These are phyloP conservation scores for Trichoderma atrobrunneum DNA, from an alignment of 2,329 filamentous ascomycete genomes.

Conservation along the genomic window DNA sequence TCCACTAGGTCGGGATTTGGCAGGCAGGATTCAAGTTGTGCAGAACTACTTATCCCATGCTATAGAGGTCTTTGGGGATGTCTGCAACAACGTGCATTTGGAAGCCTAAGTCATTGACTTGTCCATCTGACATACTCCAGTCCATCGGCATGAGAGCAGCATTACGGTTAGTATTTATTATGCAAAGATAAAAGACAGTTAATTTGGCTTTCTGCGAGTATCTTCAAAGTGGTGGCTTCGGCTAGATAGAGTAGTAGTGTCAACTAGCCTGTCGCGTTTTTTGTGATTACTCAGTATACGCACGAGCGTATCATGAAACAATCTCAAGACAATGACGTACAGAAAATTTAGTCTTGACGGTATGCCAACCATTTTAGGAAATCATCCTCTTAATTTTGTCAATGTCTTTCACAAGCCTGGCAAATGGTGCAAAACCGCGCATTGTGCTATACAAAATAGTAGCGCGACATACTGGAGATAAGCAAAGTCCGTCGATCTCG, in stretches of 20 bases:
- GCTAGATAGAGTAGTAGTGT: background rate
- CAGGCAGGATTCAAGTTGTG: background rate
- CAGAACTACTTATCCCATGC: background rate
- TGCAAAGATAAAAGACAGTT: background rate
- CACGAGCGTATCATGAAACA: background rate
- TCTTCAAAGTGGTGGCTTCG: background rate
- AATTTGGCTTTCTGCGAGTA: background rate
- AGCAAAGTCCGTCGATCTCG: background rate
- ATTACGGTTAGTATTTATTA: background rate
- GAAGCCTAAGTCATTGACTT: background rate
- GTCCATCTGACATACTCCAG: background rate
- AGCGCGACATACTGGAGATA: background rate
- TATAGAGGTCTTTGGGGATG: background rate
- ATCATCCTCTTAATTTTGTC: background rate
- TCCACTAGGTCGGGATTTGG: background rate
- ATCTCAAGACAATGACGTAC: background rate
- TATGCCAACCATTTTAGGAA: background rate
- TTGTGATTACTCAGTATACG: background rate
- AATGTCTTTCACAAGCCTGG: background rate
- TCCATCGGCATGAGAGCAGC: background rate
- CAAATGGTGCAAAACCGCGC: background rate
- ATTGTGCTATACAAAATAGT: background rate
- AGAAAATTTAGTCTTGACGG: background rate
- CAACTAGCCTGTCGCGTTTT: background rate
- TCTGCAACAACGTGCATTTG: constrained; percentile 2